A percentile compares a stretch with the other conserved stretches of the same genome.
phyloP scores from a whole-genome alignment of 2,329 filamentous ascomycete species.

The Fusarium xylarioides region DNA sequence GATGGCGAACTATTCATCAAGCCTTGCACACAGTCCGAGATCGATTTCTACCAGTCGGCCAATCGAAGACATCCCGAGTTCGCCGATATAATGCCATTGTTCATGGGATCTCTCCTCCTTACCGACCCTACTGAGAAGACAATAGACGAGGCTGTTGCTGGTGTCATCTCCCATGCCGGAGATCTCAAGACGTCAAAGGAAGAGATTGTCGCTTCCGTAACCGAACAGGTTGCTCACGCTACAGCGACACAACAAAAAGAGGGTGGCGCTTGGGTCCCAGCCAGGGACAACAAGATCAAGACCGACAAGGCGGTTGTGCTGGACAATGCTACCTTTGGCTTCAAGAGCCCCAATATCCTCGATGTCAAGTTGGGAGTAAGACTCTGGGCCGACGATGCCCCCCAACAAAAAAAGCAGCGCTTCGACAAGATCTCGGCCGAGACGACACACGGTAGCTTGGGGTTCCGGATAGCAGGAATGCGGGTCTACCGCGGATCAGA shows the following conservation, averaged over 20 bases:
- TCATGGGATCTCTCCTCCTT: constrained; percentile 82
- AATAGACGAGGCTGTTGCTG: constrained; percentile 59
- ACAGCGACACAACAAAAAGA: constrained; percentile 25
- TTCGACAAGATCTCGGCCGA: constrained; percentile 67
- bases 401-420: constrained; percentile 64
- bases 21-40: constrained; percentile 85
- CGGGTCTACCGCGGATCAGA: constrained; percentile 67
- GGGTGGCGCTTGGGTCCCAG: constrained; percentile 56
- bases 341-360: constrained; percentile 85
- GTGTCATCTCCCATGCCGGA: constrained; percentile 52
- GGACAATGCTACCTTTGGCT: constrained; percentile 84
- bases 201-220: constrained; percentile 47
- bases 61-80: constrained; percentile 74
- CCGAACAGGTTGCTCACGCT: constrained; percentile 44
- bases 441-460: constrained; percentile 68
- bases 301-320: constrained; percentile 85
- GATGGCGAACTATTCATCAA: constrained; percentile 92
- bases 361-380: constrained; percentile 91
- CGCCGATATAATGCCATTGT: constrained; percentile 82
- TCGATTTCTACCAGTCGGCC: constrained; percentile 87
- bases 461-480: constrained; percentile 74
- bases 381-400: constrained; percentile 82
- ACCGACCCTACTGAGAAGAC: constrained; percentile 60
- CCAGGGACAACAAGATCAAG: constrained; percentile 68
- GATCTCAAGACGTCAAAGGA: constrained; percentile 47